phyloP scores from a whole-genome alignment of 2,329 filamentous ascomycete species.

The Chlorencoelia australis region DNA sequence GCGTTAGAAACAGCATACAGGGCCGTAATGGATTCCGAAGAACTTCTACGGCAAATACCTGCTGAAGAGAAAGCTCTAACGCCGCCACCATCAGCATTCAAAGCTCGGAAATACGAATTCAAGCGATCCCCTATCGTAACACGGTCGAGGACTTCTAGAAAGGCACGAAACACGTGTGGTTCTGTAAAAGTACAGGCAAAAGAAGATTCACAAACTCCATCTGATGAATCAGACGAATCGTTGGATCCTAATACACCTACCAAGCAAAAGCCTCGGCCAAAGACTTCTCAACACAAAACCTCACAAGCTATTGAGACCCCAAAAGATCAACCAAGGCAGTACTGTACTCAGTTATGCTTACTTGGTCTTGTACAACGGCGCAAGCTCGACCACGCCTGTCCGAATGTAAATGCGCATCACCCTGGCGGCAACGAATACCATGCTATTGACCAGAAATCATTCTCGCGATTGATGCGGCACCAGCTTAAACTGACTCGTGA shows the following conservation, averaged over 20 bases:
- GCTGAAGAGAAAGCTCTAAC: slow-evolving; percentile 7
- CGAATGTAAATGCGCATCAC: background rate
- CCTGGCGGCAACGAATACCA: no score
- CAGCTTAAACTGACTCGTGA: no score
- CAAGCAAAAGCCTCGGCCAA: slow-evolving; percentile 9
- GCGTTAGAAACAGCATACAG: slow-evolving; percentile 9
- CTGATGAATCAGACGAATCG: slow-evolving; percentile 10
- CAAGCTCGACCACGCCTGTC: background rate
- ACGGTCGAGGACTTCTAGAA: slow-evolving; percentile 5
- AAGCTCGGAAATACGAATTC: slow-evolving; percentile 5
- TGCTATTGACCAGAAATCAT: no score
- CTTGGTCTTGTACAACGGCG: background rate
- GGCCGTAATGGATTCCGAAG: slow-evolving; percentile 8
- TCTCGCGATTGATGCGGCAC: no score
- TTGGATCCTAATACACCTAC: slow-evolving; percentile 9
- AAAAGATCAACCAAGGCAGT: background rate
- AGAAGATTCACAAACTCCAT: slow-evolving; percentile 9
- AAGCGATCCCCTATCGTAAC: slow-evolving; percentile 7
- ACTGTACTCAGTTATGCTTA: background rate
- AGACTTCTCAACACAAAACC: slow-evolving; percentile 2
- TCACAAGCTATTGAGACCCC: background rate
- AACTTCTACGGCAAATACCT: slow-evolving; percentile 6
- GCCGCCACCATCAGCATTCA: slow-evolving; percentile 7
- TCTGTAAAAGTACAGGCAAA: slow-evolving; percentile 5
- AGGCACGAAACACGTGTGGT: slow-evolving; percentile 8